Conservation (phyloP, 176 grass and related monocot genomes). For the Avena insularis region DNA sequence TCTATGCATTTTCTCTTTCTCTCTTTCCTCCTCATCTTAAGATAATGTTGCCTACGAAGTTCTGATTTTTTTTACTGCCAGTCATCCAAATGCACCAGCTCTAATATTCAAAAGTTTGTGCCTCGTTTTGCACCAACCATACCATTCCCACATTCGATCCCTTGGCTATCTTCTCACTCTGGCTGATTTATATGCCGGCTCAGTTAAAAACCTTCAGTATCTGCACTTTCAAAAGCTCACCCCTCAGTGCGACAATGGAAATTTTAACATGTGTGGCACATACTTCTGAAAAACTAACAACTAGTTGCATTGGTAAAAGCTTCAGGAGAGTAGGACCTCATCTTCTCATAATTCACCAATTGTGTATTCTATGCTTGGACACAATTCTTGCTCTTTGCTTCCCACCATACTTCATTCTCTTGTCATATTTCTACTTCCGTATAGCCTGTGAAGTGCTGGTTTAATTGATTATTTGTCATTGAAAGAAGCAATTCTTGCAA, state of each 20-base stretch:
- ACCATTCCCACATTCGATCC: background rate
- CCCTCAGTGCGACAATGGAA: background rate
- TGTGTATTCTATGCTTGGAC: background rate
- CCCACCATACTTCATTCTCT: background rate
- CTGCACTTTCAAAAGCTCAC: background rate
- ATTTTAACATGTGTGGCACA: background rate
- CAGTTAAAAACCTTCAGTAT: background rate
- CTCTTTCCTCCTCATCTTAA: background rate
- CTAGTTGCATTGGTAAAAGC: background rate
- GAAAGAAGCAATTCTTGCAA: background rate
- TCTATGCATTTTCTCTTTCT: background rate
- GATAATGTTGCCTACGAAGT: background rate
- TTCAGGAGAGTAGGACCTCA: background rate
- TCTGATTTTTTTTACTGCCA: background rate
- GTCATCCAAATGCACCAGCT: background rate
- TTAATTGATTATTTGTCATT: slow-evolving; percentile 16
- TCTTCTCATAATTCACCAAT: slow-evolving; percentile 7
- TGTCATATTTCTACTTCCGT: background rate
- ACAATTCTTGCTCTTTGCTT: background rate
- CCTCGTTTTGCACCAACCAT: background rate
- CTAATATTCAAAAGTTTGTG: background rate
- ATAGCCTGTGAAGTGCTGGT: background rate
- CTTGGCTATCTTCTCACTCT: background rate
- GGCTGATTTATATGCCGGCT: background rate
- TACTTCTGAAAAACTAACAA: background rate